Evolutionary conservation across 192 early-diverging fungal genomes (phyloP).

Genomic region (Martensiomyces pterosporus): DNA sequence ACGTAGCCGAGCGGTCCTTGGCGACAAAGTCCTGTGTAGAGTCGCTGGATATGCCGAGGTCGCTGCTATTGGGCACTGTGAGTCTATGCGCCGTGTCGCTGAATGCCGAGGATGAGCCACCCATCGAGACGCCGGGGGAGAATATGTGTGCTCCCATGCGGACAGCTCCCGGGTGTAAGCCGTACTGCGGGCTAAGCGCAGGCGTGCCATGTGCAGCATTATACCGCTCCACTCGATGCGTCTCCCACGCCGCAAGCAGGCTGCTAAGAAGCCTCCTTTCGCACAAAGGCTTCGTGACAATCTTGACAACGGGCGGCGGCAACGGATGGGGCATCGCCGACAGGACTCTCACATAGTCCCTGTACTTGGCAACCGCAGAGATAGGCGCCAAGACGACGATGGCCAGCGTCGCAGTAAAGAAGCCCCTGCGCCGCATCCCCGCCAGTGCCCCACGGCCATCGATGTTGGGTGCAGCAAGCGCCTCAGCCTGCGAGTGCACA

Average conservation of each 20-base stretch:
- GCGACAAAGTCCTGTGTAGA: no score
- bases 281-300: constrained; percentile 33
- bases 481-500: neutral
- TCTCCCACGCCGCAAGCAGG: constrained; percentile 27
- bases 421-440: constrained; percentile 11
- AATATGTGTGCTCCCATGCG: neutral
- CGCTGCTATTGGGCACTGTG: no score
- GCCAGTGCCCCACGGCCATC: constrained; percentile 3
- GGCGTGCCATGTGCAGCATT: neutral
- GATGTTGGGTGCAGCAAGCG: neutral
- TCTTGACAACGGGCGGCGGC: constrained; percentile 37
- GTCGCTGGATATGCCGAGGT: no score
- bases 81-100: no score
- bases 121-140: neutral
- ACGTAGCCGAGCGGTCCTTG: no score
- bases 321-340: constrained; percentile 25
- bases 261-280: constrained; percentile 29
- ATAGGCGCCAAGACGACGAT: constrained; percentile 33
- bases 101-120: no score
- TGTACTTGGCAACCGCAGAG: constrained; percentile 7
- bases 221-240: constrained; percentile 16
- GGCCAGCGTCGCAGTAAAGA: constrained; percentile 28
- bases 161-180: neutral
- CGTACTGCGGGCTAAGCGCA: neutral
- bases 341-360: constrained; percentile 17